phyloP scores from a whole-genome alignment of 345 rosid species.

The Citrus medica region DNA sequence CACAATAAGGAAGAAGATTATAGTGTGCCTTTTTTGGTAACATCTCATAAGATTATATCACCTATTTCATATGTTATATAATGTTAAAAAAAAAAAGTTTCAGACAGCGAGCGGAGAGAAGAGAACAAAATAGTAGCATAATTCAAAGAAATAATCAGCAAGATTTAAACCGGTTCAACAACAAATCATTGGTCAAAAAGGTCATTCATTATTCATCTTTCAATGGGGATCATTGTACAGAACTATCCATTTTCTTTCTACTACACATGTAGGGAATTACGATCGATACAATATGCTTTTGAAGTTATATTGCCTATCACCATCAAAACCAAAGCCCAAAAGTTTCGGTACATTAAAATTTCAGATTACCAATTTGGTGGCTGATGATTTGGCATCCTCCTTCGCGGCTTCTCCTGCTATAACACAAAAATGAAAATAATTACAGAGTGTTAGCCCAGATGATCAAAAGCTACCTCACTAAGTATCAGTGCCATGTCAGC shows the following conservation, averaged over 20 bases:
- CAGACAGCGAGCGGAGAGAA: not conserved
- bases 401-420: conserved; percentile 28
- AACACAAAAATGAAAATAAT: not conserved
- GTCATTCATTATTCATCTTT: not conserved
- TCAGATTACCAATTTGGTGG: conserved; percentile 32
- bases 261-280: not conserved
- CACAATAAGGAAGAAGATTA: not conserved
- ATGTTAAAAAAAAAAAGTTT: not conserved
- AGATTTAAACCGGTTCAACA: not conserved
- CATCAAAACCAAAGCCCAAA: not conserved
- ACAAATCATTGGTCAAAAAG: not conserved
- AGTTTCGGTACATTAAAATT: not conserved
- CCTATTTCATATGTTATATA: not conserved
- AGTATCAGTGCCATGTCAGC: not conserved
- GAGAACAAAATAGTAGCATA: not conserved
- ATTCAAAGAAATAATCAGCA: not conserved
- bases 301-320: not conserved
- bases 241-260: not conserved
- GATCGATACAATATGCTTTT: not conserved
- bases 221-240: not conserved
- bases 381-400: conserved; percentile 23
- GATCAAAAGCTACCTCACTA: not conserved
- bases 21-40: not conserved
- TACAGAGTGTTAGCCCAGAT: not conserved
- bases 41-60: not conserved